These are phyloP conservation scores for Hymenoscyphus fraxineus DNA, from an alignment of 2,329 filamentous ascomycete genomes.

Conservation along the genomic window DNA sequence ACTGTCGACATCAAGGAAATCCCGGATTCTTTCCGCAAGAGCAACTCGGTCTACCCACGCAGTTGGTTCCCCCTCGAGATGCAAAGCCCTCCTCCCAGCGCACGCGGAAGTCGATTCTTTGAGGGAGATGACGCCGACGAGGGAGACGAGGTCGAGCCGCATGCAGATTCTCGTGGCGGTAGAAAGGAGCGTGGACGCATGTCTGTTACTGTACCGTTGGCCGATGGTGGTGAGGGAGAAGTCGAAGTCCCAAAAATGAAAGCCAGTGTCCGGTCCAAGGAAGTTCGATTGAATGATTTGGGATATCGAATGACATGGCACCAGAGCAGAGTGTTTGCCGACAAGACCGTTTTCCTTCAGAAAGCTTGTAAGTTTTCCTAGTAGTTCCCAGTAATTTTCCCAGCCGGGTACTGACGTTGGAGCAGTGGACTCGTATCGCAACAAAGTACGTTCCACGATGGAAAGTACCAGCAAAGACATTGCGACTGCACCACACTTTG, in stretches of 20 bases:
- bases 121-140: slow-evolving; percentile 63
- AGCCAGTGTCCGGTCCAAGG: slow-evolving; percentile 67
- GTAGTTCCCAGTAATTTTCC: neutral
- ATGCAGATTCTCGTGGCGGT: slow-evolving; percentile 29
- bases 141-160: slow-evolving; percentile 41
- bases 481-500: slow-evolving; percentile 76
- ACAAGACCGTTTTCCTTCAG: slow-evolving; percentile 81
- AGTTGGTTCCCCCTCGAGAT: slow-evolving; percentile 92
- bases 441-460: slow-evolving; percentile 82
- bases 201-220: slow-evolving; percentile 59
- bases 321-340: slow-evolving; percentile 87
- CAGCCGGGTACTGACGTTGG: slow-evolving; percentile 1
- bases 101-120: slow-evolving; percentile 72
- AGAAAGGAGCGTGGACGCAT: slow-evolving; percentile 37
- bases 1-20: slow-evolving; percentile 93
- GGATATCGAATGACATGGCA: slow-evolving; percentile 96
- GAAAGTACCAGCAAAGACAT: slow-evolving; percentile 74
- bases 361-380: slow-evolving; percentile 71
- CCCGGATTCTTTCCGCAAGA: slow-evolving; percentile 89
- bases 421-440: slow-evolving; percentile 87
- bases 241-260: slow-evolving; percentile 73
- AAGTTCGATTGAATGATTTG: slow-evolving; percentile 87
- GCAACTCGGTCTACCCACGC: slow-evolving; percentile 83
- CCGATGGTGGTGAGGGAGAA: slow-evolving; percentile 68
- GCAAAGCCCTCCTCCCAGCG: slow-evolving; percentile 76